These are phyloP conservation scores for Apiospora pterosperma DNA, from an alignment of 2,329 filamentous ascomycete genomes.

Conservation along the genomic window DNA sequence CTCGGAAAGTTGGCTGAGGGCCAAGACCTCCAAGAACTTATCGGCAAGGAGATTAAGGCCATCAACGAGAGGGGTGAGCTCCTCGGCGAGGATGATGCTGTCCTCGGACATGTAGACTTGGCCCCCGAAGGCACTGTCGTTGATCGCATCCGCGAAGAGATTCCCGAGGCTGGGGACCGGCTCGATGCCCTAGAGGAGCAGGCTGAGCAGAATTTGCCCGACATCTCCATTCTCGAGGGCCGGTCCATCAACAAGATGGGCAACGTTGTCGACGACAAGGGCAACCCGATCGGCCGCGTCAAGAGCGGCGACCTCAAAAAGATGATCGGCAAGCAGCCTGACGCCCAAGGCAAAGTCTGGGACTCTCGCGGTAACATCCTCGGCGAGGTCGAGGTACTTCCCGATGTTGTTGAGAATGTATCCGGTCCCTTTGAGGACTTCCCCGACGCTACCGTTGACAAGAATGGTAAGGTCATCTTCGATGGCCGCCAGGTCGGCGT, in stretches of 20 bases:
- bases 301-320: constrained; percentile 37
- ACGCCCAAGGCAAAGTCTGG: constrained; percentile 40
- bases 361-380: constrained; percentile 28
- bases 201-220: constrained; percentile 19
- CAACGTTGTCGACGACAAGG: constrained; percentile 41
- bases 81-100: constrained; percentile 61
- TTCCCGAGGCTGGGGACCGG: constrained; percentile 26
- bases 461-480: constrained; percentile 34
- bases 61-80: constrained; percentile 64
- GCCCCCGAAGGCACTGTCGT: constrained; percentile 40
- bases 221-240: constrained; percentile 32
- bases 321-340: constrained; percentile 38
- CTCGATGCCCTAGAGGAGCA: constrained; percentile 26
- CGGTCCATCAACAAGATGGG: constrained; percentile 42
- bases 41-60: constrained; percentile 65
- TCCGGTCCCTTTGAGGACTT: constrained; percentile 33
- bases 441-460: constrained; percentile 31
- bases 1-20: constrained; percentile 27
- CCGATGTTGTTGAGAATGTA: constrained; percentile 30
- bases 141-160: constrained; percentile 28
- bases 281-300: constrained; percentile 40
- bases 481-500: constrained; percentile 33
- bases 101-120: constrained; percentile 58
- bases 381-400: constrained; percentile 38
- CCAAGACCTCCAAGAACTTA: constrained; percentile 22